Evolutionary conservation across 108 stramenopile species (phyloP).

Genomic region (Skeletonema menzelii): DNA sequence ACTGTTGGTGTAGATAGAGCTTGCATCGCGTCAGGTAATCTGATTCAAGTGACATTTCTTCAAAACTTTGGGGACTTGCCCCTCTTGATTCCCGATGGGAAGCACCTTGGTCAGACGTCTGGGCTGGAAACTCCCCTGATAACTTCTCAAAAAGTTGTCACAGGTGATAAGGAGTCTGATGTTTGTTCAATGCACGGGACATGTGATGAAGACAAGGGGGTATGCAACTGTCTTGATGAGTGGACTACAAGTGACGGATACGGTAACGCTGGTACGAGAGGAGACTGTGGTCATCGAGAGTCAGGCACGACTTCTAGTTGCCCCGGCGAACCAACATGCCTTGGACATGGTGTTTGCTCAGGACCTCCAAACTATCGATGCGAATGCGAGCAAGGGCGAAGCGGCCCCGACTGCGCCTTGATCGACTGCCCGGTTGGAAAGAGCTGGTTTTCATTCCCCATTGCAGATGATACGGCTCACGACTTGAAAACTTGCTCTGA

Average conservation of each 20-base stretch:
- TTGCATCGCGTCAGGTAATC: slow-evolving; percentile 45
- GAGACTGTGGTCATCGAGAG: slow-evolving; percentile 56
- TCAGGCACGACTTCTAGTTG: slow-evolving; percentile 36
- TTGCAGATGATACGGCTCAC: slow-evolving; percentile 50
- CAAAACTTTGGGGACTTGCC: slow-evolving; percentile 68
- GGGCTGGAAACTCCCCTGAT: slow-evolving; percentile 42
- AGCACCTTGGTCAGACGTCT: slow-evolving; percentile 44
- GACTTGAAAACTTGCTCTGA: slow-evolving; percentile 63
- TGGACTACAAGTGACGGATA: slow-evolving; percentile 72
- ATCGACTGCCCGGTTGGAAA: slow-evolving; percentile 58
- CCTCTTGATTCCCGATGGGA: slow-evolving; percentile 49
- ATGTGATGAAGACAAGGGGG: slow-evolving; percentile 47
- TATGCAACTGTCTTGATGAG: slow-evolving; percentile 51
- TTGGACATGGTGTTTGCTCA: slow-evolving; percentile 53
- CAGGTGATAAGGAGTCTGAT: slow-evolving; percentile 63
- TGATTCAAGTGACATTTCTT: slow-evolving; percentile 59
- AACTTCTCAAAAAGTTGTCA: slow-evolving; percentile 45
- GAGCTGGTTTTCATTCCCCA: slow-evolving; percentile 55
- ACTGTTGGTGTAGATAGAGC: slow-evolving; percentile 28
- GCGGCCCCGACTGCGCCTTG: slow-evolving; percentile 76
- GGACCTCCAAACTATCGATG: slow-evolving; percentile 63
- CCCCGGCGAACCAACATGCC: slow-evolving; percentile 44
- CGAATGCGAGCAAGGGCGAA: slow-evolving; percentile 65
- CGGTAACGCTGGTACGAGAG: slow-evolving; percentile 58
- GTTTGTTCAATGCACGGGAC: slow-evolving; percentile 63